Base-by-base conservation (phyloP, 805 yeast species). In the Pachysolen tannophilus region DNA sequence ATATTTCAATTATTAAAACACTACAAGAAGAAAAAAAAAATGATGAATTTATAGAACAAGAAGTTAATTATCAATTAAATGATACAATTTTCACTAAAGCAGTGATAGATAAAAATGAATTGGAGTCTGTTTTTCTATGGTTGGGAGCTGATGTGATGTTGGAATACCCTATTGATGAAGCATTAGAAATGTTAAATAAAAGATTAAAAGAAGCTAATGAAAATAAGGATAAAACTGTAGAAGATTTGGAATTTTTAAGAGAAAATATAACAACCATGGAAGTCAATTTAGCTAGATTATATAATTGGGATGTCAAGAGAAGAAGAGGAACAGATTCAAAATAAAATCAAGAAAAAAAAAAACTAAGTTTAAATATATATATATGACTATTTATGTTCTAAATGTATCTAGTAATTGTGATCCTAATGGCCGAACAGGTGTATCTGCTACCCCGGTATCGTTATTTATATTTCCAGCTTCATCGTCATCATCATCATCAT, bases 111-210 rank as follows among this genome's bases (percentile, higher is more conserved):
- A 69, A 76, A 18, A 64, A 77, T 24, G 72, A 70, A 20, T 53
- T 70, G 34, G 57, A 71, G 18, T 55, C 62, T 2, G 97, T 92
- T 2, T 77, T 77, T 43, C 65, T 92, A 32, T 92, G 98, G 98
- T 68, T 92, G n/a, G 98, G 98, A 8, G 98, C 98, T 0, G 95
- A 87, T 47, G 88, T 90, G 7, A 90, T 92, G 97, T 67, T 92
- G 51, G 97, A 92, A 53, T 92, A 90, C 51, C 88, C 95, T 10
- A 63, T 86, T 18, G 82, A 72, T 26, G 98, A 92, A 55, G 98
- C 98, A 2, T 70, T 78, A 32, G 78, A 67, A 24, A 65, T 92
- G 46, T 62, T 92, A 37, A 50, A 63, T 9, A 67, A 67, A 26
- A 76, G 90, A 53, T 67, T 88, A 41, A 55, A 56, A 10, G 72